A percentile compares a stretch with the other conserved stretches of the same genome.
Evolutionary conservation across 306 rosid genomes (phyloP).

Genomic region (Hippophae tibetana): DNA sequence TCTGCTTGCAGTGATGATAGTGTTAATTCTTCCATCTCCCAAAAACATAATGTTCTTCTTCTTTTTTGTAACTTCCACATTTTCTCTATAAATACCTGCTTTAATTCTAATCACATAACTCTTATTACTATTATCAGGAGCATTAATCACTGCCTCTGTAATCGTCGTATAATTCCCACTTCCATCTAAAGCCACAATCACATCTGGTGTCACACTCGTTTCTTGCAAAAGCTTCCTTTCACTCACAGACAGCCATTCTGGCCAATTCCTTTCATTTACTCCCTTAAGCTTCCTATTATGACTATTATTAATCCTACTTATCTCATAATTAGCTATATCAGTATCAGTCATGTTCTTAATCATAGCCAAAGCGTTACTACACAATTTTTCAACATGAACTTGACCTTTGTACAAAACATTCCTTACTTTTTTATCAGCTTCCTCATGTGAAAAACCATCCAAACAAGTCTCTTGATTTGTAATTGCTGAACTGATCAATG

Average conservation of each 20-base stretch:
- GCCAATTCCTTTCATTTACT: background rate
- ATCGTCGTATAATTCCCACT: background rate
- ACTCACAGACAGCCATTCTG: background rate
- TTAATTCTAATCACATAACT: slow-evolving; percentile 10
- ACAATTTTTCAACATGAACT: background rate
- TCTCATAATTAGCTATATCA: background rate
- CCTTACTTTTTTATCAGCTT: background rate
- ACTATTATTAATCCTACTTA: too few relatives aligned
- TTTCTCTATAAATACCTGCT: slow-evolving; percentile 20
- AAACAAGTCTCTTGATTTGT: background rate
- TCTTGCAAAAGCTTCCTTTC: background rate
- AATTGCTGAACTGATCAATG: background rate
- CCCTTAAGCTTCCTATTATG: background rate
- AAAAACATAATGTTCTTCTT: slow-evolving; percentile 16
- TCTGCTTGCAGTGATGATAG: slow-evolving; percentile 13
- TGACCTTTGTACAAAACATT: background rate
- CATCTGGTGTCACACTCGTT: background rate
- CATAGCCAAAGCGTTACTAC: background rate
- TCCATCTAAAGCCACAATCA: background rate
- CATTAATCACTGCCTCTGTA: background rate
- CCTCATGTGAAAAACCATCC: background rate
- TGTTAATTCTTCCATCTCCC: slow-evolving; percentile 16
- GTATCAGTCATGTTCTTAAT: background rate
- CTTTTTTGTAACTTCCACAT: slow-evolving; percentile 17
- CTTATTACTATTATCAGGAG: background rate